Percentiles rank a stretch among this genome's conserved stretches.
phyloP scores from a whole-genome alignment of 768 basidiomycete species.

The Leccinum obscurum region DNA sequence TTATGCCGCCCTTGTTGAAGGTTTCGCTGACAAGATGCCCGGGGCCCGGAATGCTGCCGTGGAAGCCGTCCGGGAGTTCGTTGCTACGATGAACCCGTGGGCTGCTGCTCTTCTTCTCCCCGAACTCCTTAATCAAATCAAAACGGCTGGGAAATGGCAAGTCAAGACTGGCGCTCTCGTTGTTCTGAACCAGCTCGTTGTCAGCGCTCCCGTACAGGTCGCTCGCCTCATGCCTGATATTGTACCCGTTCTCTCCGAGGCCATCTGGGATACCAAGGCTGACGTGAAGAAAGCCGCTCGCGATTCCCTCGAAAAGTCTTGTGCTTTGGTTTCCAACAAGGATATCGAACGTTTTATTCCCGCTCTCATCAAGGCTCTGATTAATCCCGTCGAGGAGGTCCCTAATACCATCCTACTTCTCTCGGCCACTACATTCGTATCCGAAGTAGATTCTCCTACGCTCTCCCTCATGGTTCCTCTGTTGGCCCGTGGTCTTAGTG shows the following conservation, averaged over 20 bases:
- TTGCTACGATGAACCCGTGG: conserved; percentile 86
- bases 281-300: conserved; percentile 99
- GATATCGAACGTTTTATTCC: conserved; percentile 97
- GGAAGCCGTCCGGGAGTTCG: conserved; percentile 76
- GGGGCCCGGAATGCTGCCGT: conserved; percentile 83
- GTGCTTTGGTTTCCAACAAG: conserved; percentile 96
- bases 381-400: conserved; percentile 99
- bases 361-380: conserved; percentile 94
- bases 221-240: conserved; percentile 93
- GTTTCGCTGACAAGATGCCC: conserved; percentile 94
- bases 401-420: conserved; percentile 92
- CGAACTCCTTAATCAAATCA: conserved; percentile 87
- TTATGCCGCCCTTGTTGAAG: conserved; percentile 83
- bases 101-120: conserved; percentile 81
- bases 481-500: conserved; percentile 86
- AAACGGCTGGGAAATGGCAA: conserved; percentile 97
- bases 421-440: conserved; percentile 99
- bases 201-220: conserved; percentile 77
- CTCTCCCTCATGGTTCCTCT: conserved; percentile 98
- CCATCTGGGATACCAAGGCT: conserved; percentile 98
- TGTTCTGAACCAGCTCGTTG: conserved; percentile 84
- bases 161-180: conserved; percentile 86
- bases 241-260: conserved; percentile 90
- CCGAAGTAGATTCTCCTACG: conserved; percentile 96
- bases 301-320: conserved; percentile 91